phyloP scores from a whole-genome alignment of 352 stramenopile genomes.

The Phytopythium ostracodes region DNA sequence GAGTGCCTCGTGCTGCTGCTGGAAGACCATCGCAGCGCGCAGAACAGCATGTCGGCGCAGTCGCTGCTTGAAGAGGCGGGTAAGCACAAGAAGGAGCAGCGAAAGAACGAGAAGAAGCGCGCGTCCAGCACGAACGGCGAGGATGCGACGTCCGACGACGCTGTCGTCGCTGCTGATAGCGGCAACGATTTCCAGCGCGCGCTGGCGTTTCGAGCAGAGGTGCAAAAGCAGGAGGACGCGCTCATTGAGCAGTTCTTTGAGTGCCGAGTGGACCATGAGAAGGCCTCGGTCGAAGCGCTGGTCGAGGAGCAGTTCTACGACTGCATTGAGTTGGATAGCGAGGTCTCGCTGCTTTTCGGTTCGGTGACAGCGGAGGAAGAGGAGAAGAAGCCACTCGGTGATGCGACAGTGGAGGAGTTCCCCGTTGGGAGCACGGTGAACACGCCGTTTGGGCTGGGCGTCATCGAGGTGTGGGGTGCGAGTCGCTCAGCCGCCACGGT shows the following conservation, averaged over 20 bases:
- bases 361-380: slow-evolving; percentile 14
- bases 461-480: slow-evolving; percentile 44
- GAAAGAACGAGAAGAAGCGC: slow-evolving; percentile 8
- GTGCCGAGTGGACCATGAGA: slow-evolving; percentile 56
- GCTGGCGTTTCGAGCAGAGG: slow-evolving; percentile 9
- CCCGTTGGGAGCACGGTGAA: slow-evolving; percentile 49
- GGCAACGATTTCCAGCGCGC: slow-evolving; percentile 5
- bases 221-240: slow-evolving; percentile 34
- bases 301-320: slow-evolving; percentile 87
- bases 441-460: slow-evolving; percentile 68
- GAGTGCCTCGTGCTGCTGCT: slow-evolving; percentile 69
- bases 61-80: slow-evolving; percentile 24
- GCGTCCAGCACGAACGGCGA: slow-evolving; percentile 3
- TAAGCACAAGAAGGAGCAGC: slow-evolving; percentile 18
- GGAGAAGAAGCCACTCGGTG: slow-evolving; percentile 7
- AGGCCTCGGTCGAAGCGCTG: slow-evolving; percentile 48
- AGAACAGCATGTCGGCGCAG: slow-evolving; percentile 24
- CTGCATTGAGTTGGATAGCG: slow-evolving; percentile 62
- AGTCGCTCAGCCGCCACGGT: slow-evolving; percentile 34
- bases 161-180: not conserved
- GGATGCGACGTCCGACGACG: not conserved
- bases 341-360: slow-evolving; percentile 45
- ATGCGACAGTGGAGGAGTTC: slow-evolving; percentile 19
- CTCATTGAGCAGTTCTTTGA: slow-evolving; percentile 87
- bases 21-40: slow-evolving; percentile 46